A percentile compares a stretch with the other conserved stretches of the same genome.
phyloP scores from a whole-genome alignment of 2,329 filamentous ascomycete species.

The Davidsoniella neocaledoniae region DNA sequence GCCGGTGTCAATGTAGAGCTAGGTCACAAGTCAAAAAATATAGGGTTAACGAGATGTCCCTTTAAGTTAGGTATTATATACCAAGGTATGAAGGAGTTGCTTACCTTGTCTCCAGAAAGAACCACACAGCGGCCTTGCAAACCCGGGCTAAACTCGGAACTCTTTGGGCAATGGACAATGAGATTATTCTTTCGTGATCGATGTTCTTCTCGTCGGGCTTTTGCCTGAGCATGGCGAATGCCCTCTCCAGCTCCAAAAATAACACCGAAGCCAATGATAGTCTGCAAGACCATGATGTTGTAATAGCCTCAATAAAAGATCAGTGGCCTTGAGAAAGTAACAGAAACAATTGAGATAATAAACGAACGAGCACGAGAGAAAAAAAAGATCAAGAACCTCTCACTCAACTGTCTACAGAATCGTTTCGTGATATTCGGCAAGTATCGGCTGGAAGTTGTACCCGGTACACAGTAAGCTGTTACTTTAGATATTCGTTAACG shows the following conservation, averaged over 20 bases:
- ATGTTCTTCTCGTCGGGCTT: conserved; percentile 29
- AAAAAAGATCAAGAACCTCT: background rate
- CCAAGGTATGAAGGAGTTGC: background rate
- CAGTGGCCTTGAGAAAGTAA: background rate
- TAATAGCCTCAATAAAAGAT: background rate
- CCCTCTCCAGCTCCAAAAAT: conserved; percentile 30
- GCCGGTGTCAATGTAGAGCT: conserved; percentile 27
- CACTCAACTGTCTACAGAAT: too few species aligned
- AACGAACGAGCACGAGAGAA: background rate
- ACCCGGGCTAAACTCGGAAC: conserved; percentile 25
- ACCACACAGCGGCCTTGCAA: conserved; percentile 29
- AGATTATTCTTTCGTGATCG: conserved; percentile 31
- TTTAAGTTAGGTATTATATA: too few species aligned
- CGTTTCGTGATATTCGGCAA: too few species aligned
- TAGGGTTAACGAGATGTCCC: background rate
- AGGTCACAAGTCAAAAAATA: background rate
- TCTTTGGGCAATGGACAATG: conserved; percentile 29
- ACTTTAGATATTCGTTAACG: too few species aligned
- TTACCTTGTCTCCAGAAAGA: conserved; percentile 26
- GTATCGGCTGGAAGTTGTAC: too few species aligned
- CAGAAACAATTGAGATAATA: background rate
- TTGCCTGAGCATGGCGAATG: conserved; percentile 29
- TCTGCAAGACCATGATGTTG: conserved; percentile 17
- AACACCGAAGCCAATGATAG: conserved; percentile 25
- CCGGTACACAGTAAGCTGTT: too few species aligned